phyloP scores from a whole-genome alignment of 305 asterid species.

The Fraxinus paxiana region DNA sequence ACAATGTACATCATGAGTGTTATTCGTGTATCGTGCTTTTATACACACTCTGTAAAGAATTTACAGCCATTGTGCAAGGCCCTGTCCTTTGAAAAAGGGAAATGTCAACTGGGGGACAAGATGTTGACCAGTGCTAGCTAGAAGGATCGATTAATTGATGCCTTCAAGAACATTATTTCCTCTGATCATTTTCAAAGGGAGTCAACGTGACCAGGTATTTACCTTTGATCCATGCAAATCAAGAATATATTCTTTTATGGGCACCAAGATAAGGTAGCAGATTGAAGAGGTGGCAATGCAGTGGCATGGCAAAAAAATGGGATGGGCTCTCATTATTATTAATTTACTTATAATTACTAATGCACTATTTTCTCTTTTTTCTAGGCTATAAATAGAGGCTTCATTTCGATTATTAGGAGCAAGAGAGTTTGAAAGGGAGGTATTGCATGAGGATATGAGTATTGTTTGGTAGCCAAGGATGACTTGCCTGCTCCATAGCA shows the following conservation, averaged over 20 bases:
- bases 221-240: constrained; percentile 28
- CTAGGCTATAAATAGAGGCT: constrained; percentile 35
- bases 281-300: constrained; percentile 1
- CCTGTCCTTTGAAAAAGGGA: constrained; percentile 7
- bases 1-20: not conserved
- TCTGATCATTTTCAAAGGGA: not conserved
- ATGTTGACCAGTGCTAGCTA: not conserved
- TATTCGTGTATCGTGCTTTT: not conserved
- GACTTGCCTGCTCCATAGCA: constrained; percentile 38
- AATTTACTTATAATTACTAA: no score
- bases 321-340: not conserved
- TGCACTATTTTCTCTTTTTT: not conserved
- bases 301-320: constrained; percentile 7
- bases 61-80: not conserved
- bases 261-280: constrained; percentile 25
- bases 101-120: constrained; percentile 4
- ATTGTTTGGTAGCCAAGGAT: constrained; percentile 46
- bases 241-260: constrained; percentile 38
- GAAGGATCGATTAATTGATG: not conserved
- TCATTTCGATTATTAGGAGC: not conserved
- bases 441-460: constrained; percentile 41
- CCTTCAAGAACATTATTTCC: not conserved
- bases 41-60: not conserved
- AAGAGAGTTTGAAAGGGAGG: constrained; percentile 17
- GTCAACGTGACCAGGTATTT: not conserved